These are phyloP conservation scores for Aphanomyces astaci DNA, from an alignment of 352 stramenopile species.

Conservation along the genomic window DNA sequence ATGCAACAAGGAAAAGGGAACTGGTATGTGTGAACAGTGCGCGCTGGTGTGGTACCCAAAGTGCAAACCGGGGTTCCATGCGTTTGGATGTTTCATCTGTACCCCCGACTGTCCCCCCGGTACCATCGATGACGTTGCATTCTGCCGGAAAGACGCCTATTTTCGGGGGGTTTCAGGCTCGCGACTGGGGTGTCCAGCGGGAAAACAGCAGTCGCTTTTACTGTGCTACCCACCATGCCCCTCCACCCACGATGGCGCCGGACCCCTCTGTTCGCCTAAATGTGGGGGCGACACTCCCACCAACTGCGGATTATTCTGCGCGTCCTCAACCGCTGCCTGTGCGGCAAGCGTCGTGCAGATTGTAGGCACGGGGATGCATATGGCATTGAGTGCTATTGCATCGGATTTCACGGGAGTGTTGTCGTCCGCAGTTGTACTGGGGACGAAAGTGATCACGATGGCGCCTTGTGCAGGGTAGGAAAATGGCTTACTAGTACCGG, in stretches of 20 bases:
- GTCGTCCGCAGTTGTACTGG: background rate
- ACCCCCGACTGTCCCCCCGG: conserved; percentile 6
- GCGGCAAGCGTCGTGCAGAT: conserved; percentile 2
- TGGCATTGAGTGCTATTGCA: background rate
- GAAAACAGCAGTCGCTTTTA: conserved; percentile 20
- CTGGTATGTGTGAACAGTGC: conserved; percentile 2
- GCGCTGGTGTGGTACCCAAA: conserved; percentile 10
- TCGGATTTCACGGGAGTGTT: conserved; percentile 7
- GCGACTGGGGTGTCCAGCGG: conserved; percentile 2
- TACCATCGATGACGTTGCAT: background rate
- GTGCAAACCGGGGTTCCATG: background rate
- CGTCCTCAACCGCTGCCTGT: conserved; percentile 12
- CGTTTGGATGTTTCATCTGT: conserved; percentile 9
- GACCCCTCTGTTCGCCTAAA: conserved; percentile 20
- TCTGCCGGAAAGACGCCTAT: conserved; percentile 23
- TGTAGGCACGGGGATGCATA: background rate
- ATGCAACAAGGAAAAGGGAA: background rate
- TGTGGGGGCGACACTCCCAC: background rate
- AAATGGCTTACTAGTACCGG: too few species aligned
- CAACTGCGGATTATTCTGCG: conserved; percentile 14
- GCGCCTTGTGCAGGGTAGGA: too few species aligned
- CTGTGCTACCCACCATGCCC: conserved; percentile 25
- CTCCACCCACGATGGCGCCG: conserved; percentile 1
- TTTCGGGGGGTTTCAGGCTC: conserved; percentile 1
- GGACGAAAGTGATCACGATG: background rate